These are phyloP conservation scores for Cladophialophora exuberans DNA, from an alignment of 2,329 filamentous ascomycete genomes.

Conservation along the genomic window DNA sequence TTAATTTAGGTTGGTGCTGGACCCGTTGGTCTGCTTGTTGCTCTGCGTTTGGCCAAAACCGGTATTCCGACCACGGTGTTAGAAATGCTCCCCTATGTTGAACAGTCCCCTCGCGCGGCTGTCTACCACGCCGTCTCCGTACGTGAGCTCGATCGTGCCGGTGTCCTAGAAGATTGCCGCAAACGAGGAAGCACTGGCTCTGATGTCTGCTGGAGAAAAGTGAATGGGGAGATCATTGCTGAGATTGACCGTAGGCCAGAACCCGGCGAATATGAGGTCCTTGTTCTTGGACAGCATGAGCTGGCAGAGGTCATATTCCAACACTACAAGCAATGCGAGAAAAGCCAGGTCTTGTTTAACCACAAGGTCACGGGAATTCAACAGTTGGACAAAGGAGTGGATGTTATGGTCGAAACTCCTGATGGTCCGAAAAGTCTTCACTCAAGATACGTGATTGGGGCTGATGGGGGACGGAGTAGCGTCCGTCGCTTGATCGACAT, in stretches of 20 bases:
- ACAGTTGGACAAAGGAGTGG: conserved; percentile 1
- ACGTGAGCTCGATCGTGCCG: conserved; percentile 14
- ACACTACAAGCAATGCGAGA: conserved; percentile 7
- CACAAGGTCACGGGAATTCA: conserved; percentile 3
- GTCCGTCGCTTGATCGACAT: conserved; percentile 38
- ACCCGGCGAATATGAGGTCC: conserved; percentile 5
- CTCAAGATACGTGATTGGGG: conserved; percentile 56
- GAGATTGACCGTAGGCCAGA: conserved; percentile 5
- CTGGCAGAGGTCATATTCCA: conserved; percentile 14
- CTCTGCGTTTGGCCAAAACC: conserved; percentile 36
- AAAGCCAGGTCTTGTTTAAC: conserved; percentile 12
- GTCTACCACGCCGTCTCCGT: conserved; percentile 14
- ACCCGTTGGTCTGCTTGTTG: conserved; percentile 37
- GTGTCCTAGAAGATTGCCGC: conserved; percentile 13
- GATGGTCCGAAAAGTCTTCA: conserved; percentile 5
- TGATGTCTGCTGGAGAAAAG: background rate
- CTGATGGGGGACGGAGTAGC: conserved; percentile 46
- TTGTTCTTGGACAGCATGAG: conserved; percentile 13
- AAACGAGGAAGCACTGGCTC: conserved; percentile 10
- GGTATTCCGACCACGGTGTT: conserved; percentile 35
- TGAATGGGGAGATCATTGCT: background rate
- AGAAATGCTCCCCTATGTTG: conserved; percentile 11
- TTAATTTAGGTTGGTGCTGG: conserved; percentile 34
- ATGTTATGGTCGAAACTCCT: background rate
- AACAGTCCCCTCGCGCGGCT: conserved; percentile 16